These are phyloP conservation scores for Solanum lycopersicoides DNA, from an alignment of 257 asterid genomes.

Conservation along the genomic window DNA sequence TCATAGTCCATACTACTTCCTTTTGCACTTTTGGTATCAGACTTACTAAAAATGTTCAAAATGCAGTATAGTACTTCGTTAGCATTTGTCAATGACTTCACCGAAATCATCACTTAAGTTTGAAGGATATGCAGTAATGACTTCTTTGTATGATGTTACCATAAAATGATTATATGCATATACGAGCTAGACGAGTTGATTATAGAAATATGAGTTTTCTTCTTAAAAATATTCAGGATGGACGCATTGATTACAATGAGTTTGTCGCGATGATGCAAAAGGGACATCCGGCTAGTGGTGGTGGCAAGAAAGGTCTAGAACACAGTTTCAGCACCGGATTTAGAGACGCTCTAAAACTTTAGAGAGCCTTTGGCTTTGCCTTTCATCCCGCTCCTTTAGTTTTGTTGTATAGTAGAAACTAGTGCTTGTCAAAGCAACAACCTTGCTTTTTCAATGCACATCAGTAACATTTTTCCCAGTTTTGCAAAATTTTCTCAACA, in stretches of 20 bases:
- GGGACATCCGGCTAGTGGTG: constrained; percentile 46
- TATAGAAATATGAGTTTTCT: no score
- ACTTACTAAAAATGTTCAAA: background rate
- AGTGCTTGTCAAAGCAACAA: background rate
- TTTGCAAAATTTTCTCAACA: background rate
- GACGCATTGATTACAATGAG: constrained; percentile 71
- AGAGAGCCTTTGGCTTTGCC: constrained; percentile 5
- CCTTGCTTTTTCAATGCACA: background rate
- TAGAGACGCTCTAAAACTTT: constrained; percentile 51
- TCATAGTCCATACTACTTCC: background rate
- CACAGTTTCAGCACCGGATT: constrained; percentile 68
- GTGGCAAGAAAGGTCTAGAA: constrained; percentile 47
- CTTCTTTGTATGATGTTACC: background rate
- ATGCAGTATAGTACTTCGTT: background rate
- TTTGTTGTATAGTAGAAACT: background rate
- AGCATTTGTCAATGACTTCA: background rate
- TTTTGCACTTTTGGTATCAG: background rate
- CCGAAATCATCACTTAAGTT: background rate
- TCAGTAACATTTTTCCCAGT: background rate
- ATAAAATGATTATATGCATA: background rate
- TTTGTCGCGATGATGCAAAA: constrained; percentile 81
- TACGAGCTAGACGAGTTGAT: background rate
- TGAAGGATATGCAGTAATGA: background rate
- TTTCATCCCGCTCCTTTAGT: background rate
- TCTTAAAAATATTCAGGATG: constrained; percentile 39